Evolutionary conservation across 306 rosid species (phyloP).

Genomic region (Glycyrrhiza uralensis): DNA sequence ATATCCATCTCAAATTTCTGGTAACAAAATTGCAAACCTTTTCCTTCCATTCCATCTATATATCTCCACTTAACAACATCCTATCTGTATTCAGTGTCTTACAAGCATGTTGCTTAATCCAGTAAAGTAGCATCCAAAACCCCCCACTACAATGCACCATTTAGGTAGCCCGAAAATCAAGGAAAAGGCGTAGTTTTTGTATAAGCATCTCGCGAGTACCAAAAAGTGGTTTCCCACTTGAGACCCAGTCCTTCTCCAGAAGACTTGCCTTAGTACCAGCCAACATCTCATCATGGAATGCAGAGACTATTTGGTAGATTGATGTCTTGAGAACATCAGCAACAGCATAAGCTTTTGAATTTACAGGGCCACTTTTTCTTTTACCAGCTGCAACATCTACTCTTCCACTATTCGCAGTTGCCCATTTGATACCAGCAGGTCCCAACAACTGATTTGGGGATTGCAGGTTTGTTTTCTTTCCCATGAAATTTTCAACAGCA

Average conservation of each 20-base stretch:
- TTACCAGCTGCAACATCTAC: conserved; percentile 47
- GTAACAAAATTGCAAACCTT: conserved; percentile 35
- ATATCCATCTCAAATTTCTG: conserved; percentile 23
- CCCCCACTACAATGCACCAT: background rate
- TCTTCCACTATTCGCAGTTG: conserved; percentile 56
- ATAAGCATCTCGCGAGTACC: conserved; percentile 64
- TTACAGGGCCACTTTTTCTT: conserved; percentile 59
- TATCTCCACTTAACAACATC: conserved; percentile 24
- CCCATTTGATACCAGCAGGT: conserved; percentile 79
- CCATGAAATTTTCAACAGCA: conserved; percentile 85
- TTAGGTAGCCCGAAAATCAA: conserved; percentile 73
- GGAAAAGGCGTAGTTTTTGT: conserved; percentile 67
- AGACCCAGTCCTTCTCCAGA: conserved; percentile 87
- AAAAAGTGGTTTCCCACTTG: conserved; percentile 44
- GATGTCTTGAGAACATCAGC: conserved; percentile 80
- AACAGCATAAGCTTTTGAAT: conserved; percentile 77
- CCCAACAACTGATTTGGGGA: conserved; percentile 63
- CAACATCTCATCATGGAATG: conserved; percentile 80
- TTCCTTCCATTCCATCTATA: conserved; percentile 28
- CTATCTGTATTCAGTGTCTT: conserved; percentile 20
- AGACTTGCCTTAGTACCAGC: conserved; percentile 69
- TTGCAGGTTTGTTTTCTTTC: conserved; percentile 76
- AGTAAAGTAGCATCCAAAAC: conserved; percentile 21
- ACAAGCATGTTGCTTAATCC: conserved; percentile 20
- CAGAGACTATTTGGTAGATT: conserved; percentile 70